These are phyloP conservation scores for Monosporozyma aquatica DNA, from an alignment of 805 yeast genomes.

Conservation along the genomic window DNA sequence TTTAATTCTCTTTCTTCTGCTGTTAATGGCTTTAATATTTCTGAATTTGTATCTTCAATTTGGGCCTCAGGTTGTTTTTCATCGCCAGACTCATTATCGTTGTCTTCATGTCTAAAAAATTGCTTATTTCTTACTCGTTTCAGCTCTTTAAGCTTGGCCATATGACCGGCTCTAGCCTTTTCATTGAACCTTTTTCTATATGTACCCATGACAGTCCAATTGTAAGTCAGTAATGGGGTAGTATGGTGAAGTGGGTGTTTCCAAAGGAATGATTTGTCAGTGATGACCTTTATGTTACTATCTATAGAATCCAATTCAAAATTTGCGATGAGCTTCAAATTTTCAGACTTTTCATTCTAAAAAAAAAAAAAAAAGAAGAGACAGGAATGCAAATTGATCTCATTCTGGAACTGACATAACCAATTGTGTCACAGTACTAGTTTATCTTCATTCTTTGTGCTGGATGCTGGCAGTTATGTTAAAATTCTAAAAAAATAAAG, in stretches of 20 bases:
- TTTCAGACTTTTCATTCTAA: background rate
- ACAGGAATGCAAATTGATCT: too few relatives aligned
- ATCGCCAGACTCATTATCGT: constrained; percentile 31
- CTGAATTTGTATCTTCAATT: constrained; percentile 47
- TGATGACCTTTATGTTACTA: background rate
- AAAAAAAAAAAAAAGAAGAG: too few relatives aligned
- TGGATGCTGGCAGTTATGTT: too few relatives aligned
- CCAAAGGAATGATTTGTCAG: background rate
- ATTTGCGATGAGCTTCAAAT: constrained; percentile 8
- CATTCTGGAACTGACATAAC: too few relatives aligned
- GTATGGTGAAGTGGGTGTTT: background rate
- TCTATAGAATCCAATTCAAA: constrained; percentile 1
- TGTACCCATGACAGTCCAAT: constrained; percentile 54
- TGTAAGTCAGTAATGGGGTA: too few relatives aligned
- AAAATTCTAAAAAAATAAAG: too few relatives aligned
- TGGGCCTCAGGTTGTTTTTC: constrained; percentile 9
- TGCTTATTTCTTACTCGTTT: constrained; percentile 63
- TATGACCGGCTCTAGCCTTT: constrained; percentile 77
- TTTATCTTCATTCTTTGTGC: too few relatives aligned
- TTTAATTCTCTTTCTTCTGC: constrained; percentile 53
- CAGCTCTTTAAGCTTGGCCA: constrained; percentile 66
- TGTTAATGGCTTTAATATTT: constrained; percentile 51
- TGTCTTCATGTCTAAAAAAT: constrained; percentile 44
- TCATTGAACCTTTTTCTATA: constrained; percentile 75
- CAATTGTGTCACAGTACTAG: too few relatives aligned